Conservation (phyloP, 495 filamentous ascomycete genomes). For the Hypoxylon intermedium region DNA sequence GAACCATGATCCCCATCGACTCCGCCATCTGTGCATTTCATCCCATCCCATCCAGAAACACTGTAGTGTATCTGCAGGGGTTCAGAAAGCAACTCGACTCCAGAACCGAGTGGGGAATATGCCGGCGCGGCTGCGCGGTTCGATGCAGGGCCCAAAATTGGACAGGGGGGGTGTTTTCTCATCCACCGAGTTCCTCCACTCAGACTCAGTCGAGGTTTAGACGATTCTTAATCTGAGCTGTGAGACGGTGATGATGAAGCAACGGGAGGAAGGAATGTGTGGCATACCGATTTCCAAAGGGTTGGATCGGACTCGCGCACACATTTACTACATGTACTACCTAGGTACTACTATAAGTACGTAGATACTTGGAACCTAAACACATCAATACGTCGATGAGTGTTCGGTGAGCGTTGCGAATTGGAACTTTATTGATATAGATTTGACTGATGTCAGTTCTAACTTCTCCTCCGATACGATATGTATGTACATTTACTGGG, state of each 20-base stretch:
- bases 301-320: background rate
- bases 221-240: background rate
- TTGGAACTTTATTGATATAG: too few species aligned
- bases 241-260: background rate
- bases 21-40: background rate
- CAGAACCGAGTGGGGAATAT: background rate
- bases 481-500: too few species aligned
- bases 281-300: background rate
- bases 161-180: background rate
- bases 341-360: too few species aligned
- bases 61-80: conserved; percentile 3
- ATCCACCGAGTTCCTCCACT: background rate
- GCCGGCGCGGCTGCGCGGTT: conserved; percentile 1
- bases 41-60: background rate
- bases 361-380: too few species aligned
- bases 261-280: background rate
- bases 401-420: too few species aligned
- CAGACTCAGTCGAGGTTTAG: too few species aligned
- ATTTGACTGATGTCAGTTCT: too few species aligned
- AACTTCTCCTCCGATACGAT: too few species aligned
- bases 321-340: background rate
- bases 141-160: background rate
- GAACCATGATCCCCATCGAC: background rate
- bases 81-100: background rate
- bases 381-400: too few species aligned